These are phyloP conservation scores for Amanita muscaria DNA, from an alignment of 768 basidiomycete species.

Conservation along the genomic window DNA sequence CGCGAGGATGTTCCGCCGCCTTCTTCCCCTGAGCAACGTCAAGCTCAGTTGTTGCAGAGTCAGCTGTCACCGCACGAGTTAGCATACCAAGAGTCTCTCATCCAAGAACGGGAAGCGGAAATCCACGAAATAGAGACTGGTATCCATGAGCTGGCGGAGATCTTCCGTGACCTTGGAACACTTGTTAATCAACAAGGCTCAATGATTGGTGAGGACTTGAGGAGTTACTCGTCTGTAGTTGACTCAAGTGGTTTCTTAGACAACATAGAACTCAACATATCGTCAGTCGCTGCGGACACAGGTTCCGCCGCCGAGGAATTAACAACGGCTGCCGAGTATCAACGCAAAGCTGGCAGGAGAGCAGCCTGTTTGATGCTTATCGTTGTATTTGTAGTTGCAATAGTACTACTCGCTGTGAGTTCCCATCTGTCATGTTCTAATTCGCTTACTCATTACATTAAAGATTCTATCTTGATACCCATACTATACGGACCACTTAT, in stretches of 20 bases:
- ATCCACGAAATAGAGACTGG: slow-evolving; percentile 96
- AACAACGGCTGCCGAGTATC: slow-evolving; percentile 83
- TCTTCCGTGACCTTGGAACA: slow-evolving; percentile 93
- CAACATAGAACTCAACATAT: slow-evolving; percentile 92
- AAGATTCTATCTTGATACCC: slow-evolving; percentile 15
- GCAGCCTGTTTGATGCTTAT: slow-evolving; percentile 88
- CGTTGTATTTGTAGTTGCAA: slow-evolving; percentile 72
- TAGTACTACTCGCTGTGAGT: slow-evolving; percentile 90
- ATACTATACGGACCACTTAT: not conserved
- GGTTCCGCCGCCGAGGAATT: slow-evolving; percentile 80
- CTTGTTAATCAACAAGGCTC: slow-evolving; percentile 90
- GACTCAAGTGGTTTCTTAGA: slow-evolving; percentile 36
- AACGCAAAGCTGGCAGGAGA: slow-evolving; percentile 85
- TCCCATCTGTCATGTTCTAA: slow-evolving; percentile 1
- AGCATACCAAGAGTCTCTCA: slow-evolving; percentile 91
- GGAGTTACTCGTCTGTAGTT: not conserved
- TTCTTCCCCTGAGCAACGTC: slow-evolving; percentile 45
- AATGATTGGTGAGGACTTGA: slow-evolving; percentile 69
- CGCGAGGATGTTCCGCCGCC: slow-evolving; percentile 29
- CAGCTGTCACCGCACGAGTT: slow-evolving; percentile 87
- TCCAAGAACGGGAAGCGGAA: slow-evolving; percentile 89
- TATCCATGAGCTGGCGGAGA: slow-evolving; percentile 92
- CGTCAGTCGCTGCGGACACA: slow-evolving; percentile 77
- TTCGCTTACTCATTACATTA: not conserved
- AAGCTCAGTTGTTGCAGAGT: slow-evolving; percentile 59